Evolutionary conservation across 164 flowering plant species (phyloP).

Genomic region (Annona squamosa): DNA sequence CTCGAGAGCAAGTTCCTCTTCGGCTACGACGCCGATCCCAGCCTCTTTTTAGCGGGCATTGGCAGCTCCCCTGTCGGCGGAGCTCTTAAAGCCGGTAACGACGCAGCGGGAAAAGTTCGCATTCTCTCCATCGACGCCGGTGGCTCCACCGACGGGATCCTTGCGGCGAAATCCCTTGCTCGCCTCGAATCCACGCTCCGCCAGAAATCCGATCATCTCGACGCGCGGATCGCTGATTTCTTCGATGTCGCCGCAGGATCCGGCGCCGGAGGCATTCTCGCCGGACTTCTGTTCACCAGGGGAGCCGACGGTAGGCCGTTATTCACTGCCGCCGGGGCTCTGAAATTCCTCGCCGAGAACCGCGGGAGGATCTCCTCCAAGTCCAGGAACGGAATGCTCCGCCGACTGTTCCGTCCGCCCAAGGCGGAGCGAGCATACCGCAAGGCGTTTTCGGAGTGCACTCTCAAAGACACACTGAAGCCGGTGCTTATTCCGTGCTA

Average conservation of each 20-base stretch:
- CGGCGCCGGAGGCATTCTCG: constrained; percentile 56
- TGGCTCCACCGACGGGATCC: constrained; percentile 44
- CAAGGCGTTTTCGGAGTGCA: constrained; percentile 32
- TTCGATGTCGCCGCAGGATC: constrained; percentile 63
- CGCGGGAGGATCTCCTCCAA: constrained; percentile 18
- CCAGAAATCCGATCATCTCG: constrained; percentile 30
- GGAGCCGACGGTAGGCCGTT: constrained; percentile 38
- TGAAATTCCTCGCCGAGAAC: constrained; percentile 31
- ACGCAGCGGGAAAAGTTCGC: constrained; percentile 38
- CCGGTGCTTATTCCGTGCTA: constrained; percentile 57
- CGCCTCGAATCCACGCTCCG: constrained; percentile 38
- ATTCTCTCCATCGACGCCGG: constrained; percentile 55
- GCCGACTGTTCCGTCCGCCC: background rate
- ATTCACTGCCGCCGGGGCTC: constrained; percentile 37
- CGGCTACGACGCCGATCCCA: constrained; percentile 21
- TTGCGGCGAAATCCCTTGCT: constrained; percentile 45
- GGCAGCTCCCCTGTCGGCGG: background rate
- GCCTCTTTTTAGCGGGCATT: constrained; percentile 1
- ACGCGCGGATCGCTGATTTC: constrained; percentile 47
- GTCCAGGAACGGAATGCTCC: constrained; percentile 17
- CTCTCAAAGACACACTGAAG: constrained; percentile 50
- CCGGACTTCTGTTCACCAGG: constrained; percentile 47
- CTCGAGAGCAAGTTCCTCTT: constrained; percentile 73
- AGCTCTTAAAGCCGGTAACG: constrained; percentile 6
- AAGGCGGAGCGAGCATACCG: constrained; percentile 17